A percentile compares a stretch with the other conserved stretches of the same genome.
Evolutionary conservation across 768 basidiomycete genomes (phyloP).

Genomic region (Lentinula aciculospora): DNA sequence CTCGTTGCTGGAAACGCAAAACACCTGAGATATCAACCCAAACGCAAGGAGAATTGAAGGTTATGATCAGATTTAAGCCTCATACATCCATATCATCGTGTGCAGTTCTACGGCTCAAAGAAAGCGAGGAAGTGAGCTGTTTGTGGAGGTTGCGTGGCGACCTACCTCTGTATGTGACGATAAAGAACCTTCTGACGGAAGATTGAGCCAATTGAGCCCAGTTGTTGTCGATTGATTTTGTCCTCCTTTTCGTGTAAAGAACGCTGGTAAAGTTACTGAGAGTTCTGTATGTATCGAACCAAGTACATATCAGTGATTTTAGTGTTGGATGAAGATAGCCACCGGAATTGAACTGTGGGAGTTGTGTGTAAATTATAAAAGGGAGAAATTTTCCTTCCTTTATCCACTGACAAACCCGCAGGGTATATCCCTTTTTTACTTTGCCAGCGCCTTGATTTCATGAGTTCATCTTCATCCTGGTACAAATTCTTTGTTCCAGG

Average conservation of each 20-base stretch:
- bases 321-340: background rate
- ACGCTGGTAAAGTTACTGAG: background rate
- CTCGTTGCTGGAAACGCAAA: background rate
- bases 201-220: background rate
- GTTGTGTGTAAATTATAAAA: slow-evolving; percentile 7
- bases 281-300: background rate
- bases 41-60: slow-evolving; percentile 58
- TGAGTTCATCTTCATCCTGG: slow-evolving; percentile 41
- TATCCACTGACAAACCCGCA: slow-evolving; percentile 9
- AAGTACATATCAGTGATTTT: background rate
- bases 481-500: slow-evolving; percentile 15
- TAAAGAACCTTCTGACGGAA: slow-evolving; percentile 37
- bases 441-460: slow-evolving; percentile 25
- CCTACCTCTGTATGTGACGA: slow-evolving; percentile 34
- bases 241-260: background rate
- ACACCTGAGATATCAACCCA: slow-evolving; percentile 1
- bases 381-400: background rate
- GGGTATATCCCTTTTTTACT: slow-evolving; percentile 23
- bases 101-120: slow-evolving; percentile 51
- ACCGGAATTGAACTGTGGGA: slow-evolving; percentile 9
- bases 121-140: slow-evolving; percentile 65
- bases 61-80: slow-evolving; percentile 33
- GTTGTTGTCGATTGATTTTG: background rate
- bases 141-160: slow-evolving; percentile 64
- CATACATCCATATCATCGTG: slow-evolving; percentile 5